Base-by-base conservation (phyloP, 495 filamentous ascomycete genomes). In the Hypoxylon lienhwacheense region DNA sequence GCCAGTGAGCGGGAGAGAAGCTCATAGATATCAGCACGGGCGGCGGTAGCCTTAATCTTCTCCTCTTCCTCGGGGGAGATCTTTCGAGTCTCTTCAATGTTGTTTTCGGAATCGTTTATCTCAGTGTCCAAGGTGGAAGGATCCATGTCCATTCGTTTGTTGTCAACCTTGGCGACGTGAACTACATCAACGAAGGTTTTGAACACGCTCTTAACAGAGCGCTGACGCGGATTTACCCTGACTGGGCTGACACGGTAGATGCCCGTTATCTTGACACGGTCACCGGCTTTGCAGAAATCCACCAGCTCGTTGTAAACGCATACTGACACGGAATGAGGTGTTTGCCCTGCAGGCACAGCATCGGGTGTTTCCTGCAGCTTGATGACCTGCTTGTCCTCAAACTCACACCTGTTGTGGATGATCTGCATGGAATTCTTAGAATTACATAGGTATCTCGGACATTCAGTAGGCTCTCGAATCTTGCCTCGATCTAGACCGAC, bases 331-430 rank as follows among this genome's bases (percentile, higher is more conserved):
- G 95, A 96, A 71, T 99, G 93, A n/a, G 93, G 93, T 15, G 93
- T 93, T 71, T 99, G 93, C 19, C 93, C 93, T 53, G 96, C 88
- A 8, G 93, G 93, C 33, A 97, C 85, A 36, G 79, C 88, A 67
- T 99, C 93, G 5, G 93, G 93, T 0, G 93, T 99, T 70, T 99
- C 93, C 68, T 99, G 93, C 22, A 99, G 79, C 71, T 97, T 97
- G 77, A 99, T 96, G 48, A 97, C 90, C 63, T 99, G 93, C 72
- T 97, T 99, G 66, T 99, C 93, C 39, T 89, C 84, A 67, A 99
- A 99, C 10, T 80, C 79, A 57, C 90, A 97, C 45, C 93, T 88
- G 70, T 99, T 97, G 77, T 99, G 93, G 8, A 97, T 77, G 53
- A 99, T 91, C 65, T 97, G 90, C 95, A 99, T 97, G 17, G 90